These are phyloP conservation scores for Coemansia sp. DNA, from an alignment of 192 early-diverging fungal genomes.

Conservation along the genomic window DNA sequence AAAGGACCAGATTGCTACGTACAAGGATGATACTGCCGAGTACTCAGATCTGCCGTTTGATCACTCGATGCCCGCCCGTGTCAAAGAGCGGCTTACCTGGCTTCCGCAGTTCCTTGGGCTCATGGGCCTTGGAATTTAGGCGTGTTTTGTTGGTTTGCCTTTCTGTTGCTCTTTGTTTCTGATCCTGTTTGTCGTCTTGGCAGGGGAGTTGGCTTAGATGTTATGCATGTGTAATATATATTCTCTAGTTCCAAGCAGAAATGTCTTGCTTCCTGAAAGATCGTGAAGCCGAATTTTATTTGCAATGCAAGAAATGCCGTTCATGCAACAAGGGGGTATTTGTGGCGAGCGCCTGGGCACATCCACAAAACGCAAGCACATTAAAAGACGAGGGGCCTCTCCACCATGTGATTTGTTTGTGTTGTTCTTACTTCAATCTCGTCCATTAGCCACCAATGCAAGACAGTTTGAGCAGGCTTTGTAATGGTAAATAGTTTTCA, in stretches of 20 bases:
- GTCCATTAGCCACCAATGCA: not conserved
- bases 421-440: no score
- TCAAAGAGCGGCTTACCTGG: constrained; percentile 35
- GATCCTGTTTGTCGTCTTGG: no score
- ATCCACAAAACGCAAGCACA: not conserved
- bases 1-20: constrained; percentile 25
- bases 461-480: not conserved
- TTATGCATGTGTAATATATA: no score
- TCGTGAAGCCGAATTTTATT: no score
- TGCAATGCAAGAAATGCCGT: not conserved
- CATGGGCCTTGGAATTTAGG: constrained; percentile 28
- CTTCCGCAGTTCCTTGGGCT: constrained; percentile 36
- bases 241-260: no score
- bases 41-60: constrained; percentile 31
- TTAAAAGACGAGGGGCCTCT: not conserved
- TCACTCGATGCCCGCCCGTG: constrained; percentile 31
- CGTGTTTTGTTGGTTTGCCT: not conserved
- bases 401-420: no score
- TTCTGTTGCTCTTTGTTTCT: not conserved
- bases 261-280: no score
- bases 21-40: constrained; percentile 17
- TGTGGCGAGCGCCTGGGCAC: not conserved
- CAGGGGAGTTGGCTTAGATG: no score
- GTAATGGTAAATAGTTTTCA: not conserved
- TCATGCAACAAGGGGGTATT: not conserved